Evolutionary conservation across 371 early-diverging fungal genomes (phyloP).

Genomic region (Mortierella sp.): DNA sequence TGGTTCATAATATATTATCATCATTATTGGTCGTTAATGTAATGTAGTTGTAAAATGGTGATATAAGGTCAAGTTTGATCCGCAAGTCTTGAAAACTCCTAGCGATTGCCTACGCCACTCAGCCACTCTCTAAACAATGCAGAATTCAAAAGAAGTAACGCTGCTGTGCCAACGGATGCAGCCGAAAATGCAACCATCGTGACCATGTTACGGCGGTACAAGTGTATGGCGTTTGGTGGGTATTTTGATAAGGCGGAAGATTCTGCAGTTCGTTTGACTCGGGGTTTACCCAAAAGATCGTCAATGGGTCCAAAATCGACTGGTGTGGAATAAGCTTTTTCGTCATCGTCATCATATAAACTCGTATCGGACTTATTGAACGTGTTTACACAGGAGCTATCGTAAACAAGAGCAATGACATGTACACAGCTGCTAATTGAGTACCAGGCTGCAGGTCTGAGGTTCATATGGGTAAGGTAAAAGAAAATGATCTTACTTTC

Average conservation of each 20-base stretch:
- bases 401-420: neutral
- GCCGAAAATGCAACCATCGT: slow-evolving; percentile 57
- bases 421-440: too few relatives aligned
- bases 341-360: slow-evolving; percentile 32
- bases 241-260: slow-evolving; percentile 30
- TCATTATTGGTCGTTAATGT: slow-evolving; percentile 1
- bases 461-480: neutral
- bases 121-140: slow-evolving; percentile 51
- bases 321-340: slow-evolving; percentile 16
- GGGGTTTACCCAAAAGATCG: slow-evolving; percentile 35
- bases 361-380: slow-evolving; percentile 27
- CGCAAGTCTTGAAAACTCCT: neutral
- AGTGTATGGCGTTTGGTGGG: slow-evolving; percentile 5
- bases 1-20: neutral
- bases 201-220: slow-evolving; percentile 43
- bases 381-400: slow-evolving; percentile 44
- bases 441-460: neutral
- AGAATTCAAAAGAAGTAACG: slow-evolving; percentile 57
- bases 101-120: slow-evolving; percentile 21
- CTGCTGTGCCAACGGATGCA: slow-evolving; percentile 58
- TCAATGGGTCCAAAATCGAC: slow-evolving; percentile 41
- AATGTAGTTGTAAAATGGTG: neutral
- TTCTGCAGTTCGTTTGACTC: slow-evolving; percentile 31
- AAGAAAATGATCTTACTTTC: slow-evolving; percentile 26
- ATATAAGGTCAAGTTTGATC: neutral